phyloP scores from a whole-genome alignment of 2,329 filamentous ascomycete genomes.

The Pochonia chlamydosporia region DNA sequence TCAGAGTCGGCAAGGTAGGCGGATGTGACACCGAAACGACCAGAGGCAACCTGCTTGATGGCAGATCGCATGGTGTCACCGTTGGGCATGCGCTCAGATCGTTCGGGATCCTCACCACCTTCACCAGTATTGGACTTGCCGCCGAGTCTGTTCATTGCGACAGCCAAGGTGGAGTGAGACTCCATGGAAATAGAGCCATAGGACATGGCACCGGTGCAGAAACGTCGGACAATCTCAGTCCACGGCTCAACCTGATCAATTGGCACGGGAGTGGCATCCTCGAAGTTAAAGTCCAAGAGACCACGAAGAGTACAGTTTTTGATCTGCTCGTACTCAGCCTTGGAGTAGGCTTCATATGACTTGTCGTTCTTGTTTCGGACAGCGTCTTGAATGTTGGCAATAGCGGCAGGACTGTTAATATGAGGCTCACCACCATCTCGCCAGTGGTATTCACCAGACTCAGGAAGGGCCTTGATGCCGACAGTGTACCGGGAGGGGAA shows the following conservation, averaged over 20 bases:
- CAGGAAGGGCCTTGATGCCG: constrained; percentile 71
- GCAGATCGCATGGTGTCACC: constrained; percentile 96
- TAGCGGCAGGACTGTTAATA: constrained; percentile 89
- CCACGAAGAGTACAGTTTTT: constrained; percentile 93
- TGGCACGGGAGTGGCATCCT: constrained; percentile 75
- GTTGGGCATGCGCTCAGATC: constrained; percentile 79
- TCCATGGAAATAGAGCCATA: constrained; percentile 99
- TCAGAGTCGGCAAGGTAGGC: constrained; percentile 93
- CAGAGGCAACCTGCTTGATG: constrained; percentile 96
- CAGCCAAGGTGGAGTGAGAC: constrained; percentile 88
- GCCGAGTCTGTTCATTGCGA: constrained; percentile 94
- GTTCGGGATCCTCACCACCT: constrained; percentile 91
- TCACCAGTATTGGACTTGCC: constrained; percentile 98
- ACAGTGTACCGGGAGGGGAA: constrained; percentile 77
- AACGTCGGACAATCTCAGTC: constrained; percentile 95
- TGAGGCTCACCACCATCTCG: constrained; percentile 92
- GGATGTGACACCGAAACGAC: constrained; percentile 92
- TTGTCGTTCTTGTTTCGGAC: constrained; percentile 97
- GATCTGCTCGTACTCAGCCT: constrained; percentile 90
- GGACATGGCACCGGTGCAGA: constrained; percentile 97
- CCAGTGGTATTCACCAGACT: constrained; percentile 98
- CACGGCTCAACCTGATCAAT: constrained; percentile 97
- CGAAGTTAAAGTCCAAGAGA: constrained; percentile 93
- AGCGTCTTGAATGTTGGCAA: constrained; percentile 95
- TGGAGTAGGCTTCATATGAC: constrained; percentile 94